Conservation (phyloP, 768 basidiomycete species). For the Lanmaoa rubissima region DNA sequence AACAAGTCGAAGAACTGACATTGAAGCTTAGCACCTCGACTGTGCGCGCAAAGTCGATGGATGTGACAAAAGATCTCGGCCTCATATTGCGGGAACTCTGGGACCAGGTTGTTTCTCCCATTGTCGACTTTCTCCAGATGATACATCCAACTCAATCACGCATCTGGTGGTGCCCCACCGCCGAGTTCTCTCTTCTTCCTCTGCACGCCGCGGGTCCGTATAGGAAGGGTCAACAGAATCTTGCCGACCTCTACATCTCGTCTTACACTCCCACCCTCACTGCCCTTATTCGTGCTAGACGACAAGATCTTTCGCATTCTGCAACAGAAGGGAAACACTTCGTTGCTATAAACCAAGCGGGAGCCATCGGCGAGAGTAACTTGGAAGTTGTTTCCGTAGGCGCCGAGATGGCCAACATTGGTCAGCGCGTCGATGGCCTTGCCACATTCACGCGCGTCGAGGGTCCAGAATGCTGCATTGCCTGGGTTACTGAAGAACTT, state of each 20-base stretch:
- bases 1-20: neutral
- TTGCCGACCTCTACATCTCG: conserved; percentile 12
- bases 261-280: conserved; percentile 17
- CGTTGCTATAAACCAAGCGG: conserved; percentile 1
- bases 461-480: neutral
- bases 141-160: neutral
- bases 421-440: neutral
- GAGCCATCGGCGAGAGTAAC: neutral
- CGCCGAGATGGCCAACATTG: neutral
- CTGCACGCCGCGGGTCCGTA: neutral
- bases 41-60: neutral
- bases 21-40: neutral
- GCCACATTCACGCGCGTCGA: too few relatives aligned
- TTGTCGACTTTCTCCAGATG: neutral
- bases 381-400: too few relatives aligned
- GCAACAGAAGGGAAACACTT: neutral
- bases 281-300: conserved; percentile 6
- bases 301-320: neutral
- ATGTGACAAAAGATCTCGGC: neutral
- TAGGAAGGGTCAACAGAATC: neutral
- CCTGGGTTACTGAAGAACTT: neutral
- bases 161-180: neutral
- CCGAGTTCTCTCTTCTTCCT: neutral
- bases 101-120: neutral
- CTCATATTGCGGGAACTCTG: neutral